Percentiles rank a stretch among this genome's conserved stretches.
Evolutionary conservation across 768 basidiomycete genomes (phyloP).

Genomic region (Tephrocybe sp.): DNA sequence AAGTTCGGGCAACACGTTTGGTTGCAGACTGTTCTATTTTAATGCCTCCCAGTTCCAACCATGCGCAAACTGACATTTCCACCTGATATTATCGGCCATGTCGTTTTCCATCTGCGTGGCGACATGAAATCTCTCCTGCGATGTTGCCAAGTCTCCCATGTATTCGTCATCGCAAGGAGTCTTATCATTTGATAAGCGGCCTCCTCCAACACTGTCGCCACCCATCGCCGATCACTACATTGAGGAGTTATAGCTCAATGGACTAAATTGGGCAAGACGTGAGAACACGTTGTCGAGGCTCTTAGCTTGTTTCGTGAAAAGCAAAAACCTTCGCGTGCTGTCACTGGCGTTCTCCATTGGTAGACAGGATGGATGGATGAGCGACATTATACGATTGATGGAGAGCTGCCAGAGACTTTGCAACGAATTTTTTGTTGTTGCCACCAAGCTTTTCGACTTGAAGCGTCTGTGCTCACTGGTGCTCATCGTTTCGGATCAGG

Average conservation of each 20-base stretch:
- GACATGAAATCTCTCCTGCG: background rate
- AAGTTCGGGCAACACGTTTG: background rate
- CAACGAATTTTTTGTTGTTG: background rate
- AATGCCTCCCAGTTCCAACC: background rate
- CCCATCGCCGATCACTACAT: background rate
- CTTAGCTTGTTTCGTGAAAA: background rate
- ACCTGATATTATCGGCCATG: background rate
- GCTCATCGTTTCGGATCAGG: background rate
- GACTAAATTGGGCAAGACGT: background rate
- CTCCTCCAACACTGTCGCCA: background rate
- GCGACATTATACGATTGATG: background rate
- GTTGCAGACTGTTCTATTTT: background rate
- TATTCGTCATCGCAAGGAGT: background rate
- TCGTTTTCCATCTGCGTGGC: background rate
- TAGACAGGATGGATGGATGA: background rate
- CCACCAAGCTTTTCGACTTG: background rate
- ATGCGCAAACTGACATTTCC: background rate
- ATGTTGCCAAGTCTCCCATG: background rate
- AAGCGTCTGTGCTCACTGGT: background rate
- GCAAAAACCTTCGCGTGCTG: background rate
- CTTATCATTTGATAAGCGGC: background rate
- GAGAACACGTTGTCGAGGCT: background rate
- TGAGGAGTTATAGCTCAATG: background rate
- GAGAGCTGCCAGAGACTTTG: background rate
- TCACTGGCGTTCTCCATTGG: background rate